These are phyloP conservation scores for Mycena latifolia DNA, from an alignment of 768 basidiomycete genomes.

Conservation along the genomic window DNA sequence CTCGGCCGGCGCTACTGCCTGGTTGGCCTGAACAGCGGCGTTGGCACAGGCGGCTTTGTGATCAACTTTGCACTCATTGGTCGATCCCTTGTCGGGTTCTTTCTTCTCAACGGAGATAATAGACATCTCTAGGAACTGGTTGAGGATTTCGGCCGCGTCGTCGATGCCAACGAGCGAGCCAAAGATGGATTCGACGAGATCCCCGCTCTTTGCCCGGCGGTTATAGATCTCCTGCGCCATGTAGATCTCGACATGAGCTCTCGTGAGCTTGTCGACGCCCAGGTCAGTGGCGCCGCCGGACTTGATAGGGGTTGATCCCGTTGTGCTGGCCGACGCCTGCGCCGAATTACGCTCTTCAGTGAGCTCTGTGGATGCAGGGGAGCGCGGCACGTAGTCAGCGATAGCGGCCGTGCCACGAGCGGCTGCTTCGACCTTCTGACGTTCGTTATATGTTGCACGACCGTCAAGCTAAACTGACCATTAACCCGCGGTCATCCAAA, in stretches of 20 bases:
- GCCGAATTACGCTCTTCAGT: background rate
- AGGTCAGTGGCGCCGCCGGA: constrained; percentile 7
- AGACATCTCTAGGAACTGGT: constrained; percentile 15
- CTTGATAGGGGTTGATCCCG: constrained; percentile 1
- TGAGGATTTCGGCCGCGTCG: constrained; percentile 15
- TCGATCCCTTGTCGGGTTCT: background rate
- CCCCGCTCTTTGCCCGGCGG: constrained; percentile 11
- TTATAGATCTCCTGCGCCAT: too few species aligned
- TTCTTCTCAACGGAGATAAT: constrained; percentile 16
- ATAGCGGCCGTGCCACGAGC: background rate
- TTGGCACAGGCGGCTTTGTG: constrained; percentile 2
- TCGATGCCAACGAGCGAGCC: constrained; percentile 21
- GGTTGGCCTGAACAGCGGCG: constrained; percentile 13
- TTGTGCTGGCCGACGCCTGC: constrained; percentile 8
- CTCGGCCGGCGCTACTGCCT: constrained; percentile 8
- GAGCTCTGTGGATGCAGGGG: background rate
- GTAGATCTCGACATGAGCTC: constrained; percentile 6
- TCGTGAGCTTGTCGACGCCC: constrained; percentile 10
- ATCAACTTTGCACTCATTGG: background rate
- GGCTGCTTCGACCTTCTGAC: background rate
- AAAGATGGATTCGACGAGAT: constrained; percentile 17
- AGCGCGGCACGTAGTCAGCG: background rate
- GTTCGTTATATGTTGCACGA: constrained; percentile 3
- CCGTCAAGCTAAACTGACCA: constrained; percentile 13
- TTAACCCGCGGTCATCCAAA: background rate